phyloP scores from a whole-genome alignment of 768 basidiomycete species.

The Leccinellum luteum region DNA sequence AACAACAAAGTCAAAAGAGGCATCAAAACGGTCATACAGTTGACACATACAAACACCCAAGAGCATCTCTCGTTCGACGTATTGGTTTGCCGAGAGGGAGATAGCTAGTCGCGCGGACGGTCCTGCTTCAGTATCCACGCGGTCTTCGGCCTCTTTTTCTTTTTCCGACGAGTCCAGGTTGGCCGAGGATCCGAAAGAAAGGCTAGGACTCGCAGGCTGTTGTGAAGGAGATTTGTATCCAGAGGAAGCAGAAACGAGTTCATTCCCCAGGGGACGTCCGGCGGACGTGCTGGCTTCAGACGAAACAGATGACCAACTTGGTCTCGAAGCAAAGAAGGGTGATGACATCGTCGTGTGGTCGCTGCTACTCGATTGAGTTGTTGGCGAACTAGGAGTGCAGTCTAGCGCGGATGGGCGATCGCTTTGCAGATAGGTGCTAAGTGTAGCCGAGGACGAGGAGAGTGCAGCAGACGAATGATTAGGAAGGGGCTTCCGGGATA shows the following conservation, averaged over 20 bases:
- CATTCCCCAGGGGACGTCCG: slow-evolving; percentile 15
- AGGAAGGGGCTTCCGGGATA: slow-evolving; percentile 13
- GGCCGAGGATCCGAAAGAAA: slow-evolving; percentile 16
- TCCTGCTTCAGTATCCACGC: slow-evolving; percentile 9
- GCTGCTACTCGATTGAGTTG: slow-evolving; percentile 12
- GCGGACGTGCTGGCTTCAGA: slow-evolving; percentile 22
- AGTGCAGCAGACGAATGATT: slow-evolving; percentile 7
- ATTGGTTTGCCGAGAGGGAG: slow-evolving; percentile 35
- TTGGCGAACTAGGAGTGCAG: slow-evolving; percentile 12
- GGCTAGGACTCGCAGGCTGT: slow-evolving; percentile 23
- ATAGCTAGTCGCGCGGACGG: slow-evolving; percentile 12
- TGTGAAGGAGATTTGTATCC: slow-evolving; percentile 19
- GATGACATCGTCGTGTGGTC: slow-evolving; percentile 16
- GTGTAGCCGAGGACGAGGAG: slow-evolving; percentile 3
- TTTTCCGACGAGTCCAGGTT: slow-evolving; percentile 18
- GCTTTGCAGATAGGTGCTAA: slow-evolving; percentile 6
- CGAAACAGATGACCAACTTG: slow-evolving; percentile 24
- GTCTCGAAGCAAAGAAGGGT: slow-evolving; percentile 10
- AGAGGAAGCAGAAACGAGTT: slow-evolving; percentile 8
- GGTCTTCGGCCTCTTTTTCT: slow-evolving; percentile 21
- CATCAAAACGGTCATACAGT: neutral
- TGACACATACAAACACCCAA: slow-evolving; percentile 59
- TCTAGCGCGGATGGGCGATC: slow-evolving; percentile 16
- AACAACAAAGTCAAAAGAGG: slow-evolving; percentile 11
- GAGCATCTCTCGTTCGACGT: slow-evolving; percentile 56